Evolutionary conservation across 495 filamentous ascomycete genomes (phyloP).

Genomic region (Parmelia sp.): DNA sequence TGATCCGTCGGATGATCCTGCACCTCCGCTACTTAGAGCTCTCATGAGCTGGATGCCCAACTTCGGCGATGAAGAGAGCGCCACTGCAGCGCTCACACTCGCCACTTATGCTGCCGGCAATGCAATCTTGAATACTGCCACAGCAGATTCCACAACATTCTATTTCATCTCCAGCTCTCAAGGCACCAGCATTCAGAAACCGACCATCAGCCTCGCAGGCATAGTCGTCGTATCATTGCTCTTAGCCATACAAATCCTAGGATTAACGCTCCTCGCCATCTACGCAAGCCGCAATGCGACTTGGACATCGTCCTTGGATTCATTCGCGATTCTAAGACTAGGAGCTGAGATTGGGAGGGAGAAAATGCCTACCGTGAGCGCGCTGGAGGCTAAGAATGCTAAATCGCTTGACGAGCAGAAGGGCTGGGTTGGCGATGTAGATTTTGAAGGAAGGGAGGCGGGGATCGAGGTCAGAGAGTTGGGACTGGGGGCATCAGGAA

Average conservation of each 20-base stretch:
- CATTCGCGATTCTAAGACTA: constrained; percentile 28
- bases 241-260: constrained; percentile 22
- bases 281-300: constrained; percentile 22
- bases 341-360: not conserved
- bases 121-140: not conserved
- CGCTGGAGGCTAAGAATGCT: constrained; percentile 15
- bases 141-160: not conserved
- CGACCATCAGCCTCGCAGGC: constrained; percentile 21
- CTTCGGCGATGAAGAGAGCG: not conserved
- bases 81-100: not conserved
- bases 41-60: constrained; percentile 1
- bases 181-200: constrained; percentile 25
- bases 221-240: constrained; percentile 28
- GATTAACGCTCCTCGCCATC: constrained; percentile 24
- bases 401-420: constrained; percentile 22
- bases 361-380: not conserved
- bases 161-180: not conserved
- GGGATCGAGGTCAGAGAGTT: not conserved
- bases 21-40: not conserved
- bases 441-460: not conserved
- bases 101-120: not conserved
- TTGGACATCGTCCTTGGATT: constrained; percentile 30
- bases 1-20: not conserved
- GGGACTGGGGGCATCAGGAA: not conserved
- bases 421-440: constrained; percentile 20